A percentile compares a stretch with the other conserved stretches of the same genome.
phyloP scores from a whole-genome alignment of 495 filamentous ascomycete genomes.

The Penicillium lagena region DNA sequence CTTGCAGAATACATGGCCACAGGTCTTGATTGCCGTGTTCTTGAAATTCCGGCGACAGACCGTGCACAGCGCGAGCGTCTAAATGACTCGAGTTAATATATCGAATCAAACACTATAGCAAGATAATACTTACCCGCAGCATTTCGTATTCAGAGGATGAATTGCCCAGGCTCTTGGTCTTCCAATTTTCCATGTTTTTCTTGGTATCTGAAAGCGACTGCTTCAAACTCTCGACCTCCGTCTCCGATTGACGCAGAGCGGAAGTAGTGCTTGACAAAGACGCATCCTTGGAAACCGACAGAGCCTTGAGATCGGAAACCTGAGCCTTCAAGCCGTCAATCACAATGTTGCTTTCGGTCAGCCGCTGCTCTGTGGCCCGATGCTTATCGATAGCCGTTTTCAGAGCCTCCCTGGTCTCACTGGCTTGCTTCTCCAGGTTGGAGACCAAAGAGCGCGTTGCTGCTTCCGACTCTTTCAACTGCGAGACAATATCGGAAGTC shows the following conservation, averaged over 20 bases:
- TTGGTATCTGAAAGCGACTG: constrained; percentile 65
- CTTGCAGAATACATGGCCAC: constrained; percentile 94
- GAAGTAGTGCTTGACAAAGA: constrained; percentile 42
- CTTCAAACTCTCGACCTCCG: constrained; percentile 65
- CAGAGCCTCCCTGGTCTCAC: constrained; percentile 71
- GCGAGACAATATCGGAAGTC: constrained; percentile 86
- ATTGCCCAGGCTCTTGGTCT: constrained; percentile 70
- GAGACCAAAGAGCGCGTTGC: constrained; percentile 53
- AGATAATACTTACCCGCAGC: constrained; percentile 60
- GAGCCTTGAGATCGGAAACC: constrained; percentile 63
- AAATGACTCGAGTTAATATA: constrained; percentile 27
- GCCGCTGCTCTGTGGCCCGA: constrained; percentile 62
- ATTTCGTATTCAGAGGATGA: constrained; percentile 75
- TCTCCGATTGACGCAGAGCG: constrained; percentile 64
- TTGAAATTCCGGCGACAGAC: constrained; percentile 90
- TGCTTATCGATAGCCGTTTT: constrained; percentile 58
- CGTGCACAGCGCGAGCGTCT: constrained; percentile 84
- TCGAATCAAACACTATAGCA: background rate
- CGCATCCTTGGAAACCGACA: constrained; percentile 68
- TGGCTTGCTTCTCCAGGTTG: constrained; percentile 84
- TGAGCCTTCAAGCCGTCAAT: constrained; percentile 72
- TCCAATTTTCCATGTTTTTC: constrained; percentile 76
- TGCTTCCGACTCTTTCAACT: constrained; percentile 82
- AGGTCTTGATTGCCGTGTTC: constrained; percentile 84
- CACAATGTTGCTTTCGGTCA: constrained; percentile 58